These are phyloP conservation scores for Miscanthus sacchariflorus DNA, from an alignment of 202 grass and related monocot species.

Conservation along the genomic window DNA sequence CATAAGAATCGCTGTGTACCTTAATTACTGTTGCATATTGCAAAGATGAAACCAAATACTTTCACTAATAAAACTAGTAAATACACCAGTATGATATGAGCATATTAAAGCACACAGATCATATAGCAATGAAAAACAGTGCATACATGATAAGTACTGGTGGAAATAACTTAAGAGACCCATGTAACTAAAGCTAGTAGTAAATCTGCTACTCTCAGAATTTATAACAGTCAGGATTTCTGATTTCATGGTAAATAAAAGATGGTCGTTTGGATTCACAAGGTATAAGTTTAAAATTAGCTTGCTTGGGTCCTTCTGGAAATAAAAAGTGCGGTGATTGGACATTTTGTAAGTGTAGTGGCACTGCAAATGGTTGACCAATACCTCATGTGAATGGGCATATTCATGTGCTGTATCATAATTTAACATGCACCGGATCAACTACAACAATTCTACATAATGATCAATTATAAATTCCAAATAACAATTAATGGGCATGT, in stretches of 20 bases:
- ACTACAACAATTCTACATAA: not conserved
- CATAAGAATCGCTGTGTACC: constrained; percentile 10
- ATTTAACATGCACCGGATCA: not conserved
- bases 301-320: not conserved
- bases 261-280: not conserved
- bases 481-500: not conserved
- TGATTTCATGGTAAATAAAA: not conserved
- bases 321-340: not conserved
- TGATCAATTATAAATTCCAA: not conserved
- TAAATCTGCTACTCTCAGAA: not conserved
- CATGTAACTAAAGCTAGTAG: constrained; percentile 8
- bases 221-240: not conserved
- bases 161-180: not conserved
- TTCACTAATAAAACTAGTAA: not conserved
- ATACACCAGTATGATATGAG: not conserved
- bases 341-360: not conserved
- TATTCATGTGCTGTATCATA: not conserved
- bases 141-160: not conserved
- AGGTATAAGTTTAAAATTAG: not conserved
- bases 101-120: constrained; percentile 2
- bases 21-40: constrained; percentile 10
- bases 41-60: constrained; percentile 6
- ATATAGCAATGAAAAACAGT: not conserved
- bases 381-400: not conserved
- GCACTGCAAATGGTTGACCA: not conserved